Conservation (phyloP, 2,329 filamentous ascomycete species). For the Microdochium nivale region DNA sequence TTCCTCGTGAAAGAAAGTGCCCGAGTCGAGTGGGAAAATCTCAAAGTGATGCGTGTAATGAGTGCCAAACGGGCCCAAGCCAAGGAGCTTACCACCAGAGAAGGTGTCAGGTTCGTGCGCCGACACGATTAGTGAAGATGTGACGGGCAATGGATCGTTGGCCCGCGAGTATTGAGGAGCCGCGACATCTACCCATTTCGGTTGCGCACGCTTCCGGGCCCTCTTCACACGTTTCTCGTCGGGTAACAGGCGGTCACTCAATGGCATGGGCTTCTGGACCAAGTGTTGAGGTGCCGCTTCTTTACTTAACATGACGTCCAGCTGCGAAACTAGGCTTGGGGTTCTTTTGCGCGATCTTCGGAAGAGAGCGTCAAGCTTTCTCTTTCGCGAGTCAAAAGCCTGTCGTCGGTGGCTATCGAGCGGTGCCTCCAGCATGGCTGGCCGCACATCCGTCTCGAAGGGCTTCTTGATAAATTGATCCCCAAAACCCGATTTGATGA, state of each 20-base stretch:
- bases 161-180: constrained; percentile 45
- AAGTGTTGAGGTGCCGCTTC: neutral
- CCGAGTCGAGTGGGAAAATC: constrained; percentile 45
- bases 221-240: constrained; percentile 5
- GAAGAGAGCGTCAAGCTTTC: constrained; percentile 45
- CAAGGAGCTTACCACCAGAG: constrained; percentile 32
- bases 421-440: constrained; percentile 48
- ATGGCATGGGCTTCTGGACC: neutral
- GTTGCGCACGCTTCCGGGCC: constrained; percentile 33
- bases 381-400: constrained; percentile 43
- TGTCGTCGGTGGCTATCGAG: constrained; percentile 23
- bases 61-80: constrained; percentile 52
- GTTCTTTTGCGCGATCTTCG: constrained; percentile 24
- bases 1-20: constrained; percentile 50
- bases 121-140: constrained; percentile 7
- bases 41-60: constrained; percentile 56
- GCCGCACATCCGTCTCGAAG: constrained; percentile 21
- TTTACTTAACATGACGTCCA: neutral
- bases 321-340: neutral
- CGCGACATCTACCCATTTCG: constrained; percentile 36
- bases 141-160: constrained; percentile 38
- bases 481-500: too few relatives aligned
- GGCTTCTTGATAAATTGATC: neutral
- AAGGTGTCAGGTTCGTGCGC: constrained; percentile 11
- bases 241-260: neutral